Base-by-base conservation (phyloP, 2,329 filamentous ascomycete genomes). In the Cephalotrichum gorgonifer region DNA sequence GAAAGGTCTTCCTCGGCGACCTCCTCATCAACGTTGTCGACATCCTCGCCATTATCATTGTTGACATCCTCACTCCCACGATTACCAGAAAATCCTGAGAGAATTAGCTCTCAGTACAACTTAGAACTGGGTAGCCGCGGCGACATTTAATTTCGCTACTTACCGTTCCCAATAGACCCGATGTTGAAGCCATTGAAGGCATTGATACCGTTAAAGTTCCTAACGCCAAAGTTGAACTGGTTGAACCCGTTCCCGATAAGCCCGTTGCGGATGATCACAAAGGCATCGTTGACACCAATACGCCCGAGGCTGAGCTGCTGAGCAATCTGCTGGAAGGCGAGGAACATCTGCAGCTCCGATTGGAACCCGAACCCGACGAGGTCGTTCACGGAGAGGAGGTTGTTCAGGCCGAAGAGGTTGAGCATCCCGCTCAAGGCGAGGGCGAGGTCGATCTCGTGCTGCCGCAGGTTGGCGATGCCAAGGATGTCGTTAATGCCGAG, bases 331-430 rank as follows among this genome's bases (percentile, higher is more conserved):
- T 57, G 54, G 28, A 57, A 50, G 41, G 53, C 51, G 8, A 50
- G 46, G 47, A 57, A 46, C 49, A 55, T 49, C 44, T 52, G 38
- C n/a, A 57, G 50, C 49, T 57, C 51, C 47, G 55, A 51, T 56
- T 57, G 55, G 38, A 62, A 51, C 50, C 62, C 57, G 44, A 64
- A 57, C 52, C 53, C 49, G 51, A 54, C 51, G 44, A 62, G 46
- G 50, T 54, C 50, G 54, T 57, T 56, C 44, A 58, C 49, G 51
- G 55, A 53, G 50, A 62, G 50, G 45, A 60, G 50, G 26, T 52
- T 50, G 38, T 54, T 53, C 45, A 62, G 55, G 49, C 59, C 57
- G 44, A 62, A 55, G 54, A 50, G 51, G 49, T 55, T 56, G 39
- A 60, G 54, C 26, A 62, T 55, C 20, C 55, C 54, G 30, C 47